Evolutionary conservation across 2,329 filamentous ascomycete genomes (phyloP).

Genomic region (Exophiala alcalophila): DNA sequence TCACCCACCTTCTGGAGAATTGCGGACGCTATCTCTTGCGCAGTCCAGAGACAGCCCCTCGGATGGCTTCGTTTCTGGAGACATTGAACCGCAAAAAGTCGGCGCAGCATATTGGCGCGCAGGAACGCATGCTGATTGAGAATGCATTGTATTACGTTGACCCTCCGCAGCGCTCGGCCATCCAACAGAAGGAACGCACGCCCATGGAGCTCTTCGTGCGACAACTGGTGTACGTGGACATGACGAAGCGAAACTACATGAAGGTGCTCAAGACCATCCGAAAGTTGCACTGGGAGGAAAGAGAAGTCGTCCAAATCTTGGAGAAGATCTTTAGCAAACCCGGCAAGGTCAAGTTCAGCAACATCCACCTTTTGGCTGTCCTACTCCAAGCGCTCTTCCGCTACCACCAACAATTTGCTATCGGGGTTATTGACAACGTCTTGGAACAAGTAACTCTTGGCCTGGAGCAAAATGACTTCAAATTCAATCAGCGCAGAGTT

Average conservation of each 20-base stretch:
- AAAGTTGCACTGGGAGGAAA: constrained; percentile 95
- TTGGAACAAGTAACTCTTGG: constrained; percentile 85
- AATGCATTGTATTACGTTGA: constrained; percentile 98
- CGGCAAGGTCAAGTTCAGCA: constrained; percentile 95
- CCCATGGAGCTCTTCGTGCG: constrained; percentile 90
- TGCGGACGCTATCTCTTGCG: constrained; percentile 91
- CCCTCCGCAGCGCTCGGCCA: constrained; percentile 86
- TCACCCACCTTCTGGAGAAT: constrained; percentile 92
- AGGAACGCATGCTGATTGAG: constrained; percentile 96
- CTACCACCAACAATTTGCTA: constrained; percentile 87
- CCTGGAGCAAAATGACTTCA: constrained; percentile 94
- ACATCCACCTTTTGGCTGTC: constrained; percentile 88
- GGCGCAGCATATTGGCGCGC: constrained; percentile 89
- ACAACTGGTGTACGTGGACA: constrained; percentile 87
- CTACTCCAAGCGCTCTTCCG: constrained; percentile 83
- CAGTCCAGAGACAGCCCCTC: constrained; percentile 85
- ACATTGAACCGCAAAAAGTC: constrained; percentile 94
- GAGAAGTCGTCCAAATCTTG: constrained; percentile 74
- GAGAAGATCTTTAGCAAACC: constrained; percentile 95
- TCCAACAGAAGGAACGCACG: constrained; percentile 93
- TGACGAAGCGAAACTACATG: constrained; percentile 90
- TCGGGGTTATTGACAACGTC: constrained; percentile 86
- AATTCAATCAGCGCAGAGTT: constrained; percentile 90
- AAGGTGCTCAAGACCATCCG: constrained; percentile 92
- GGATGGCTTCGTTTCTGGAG: constrained; percentile 91